Evolutionary conservation across 495 filamentous ascomycete species (phyloP).

Genomic region (Aspergillus taichungensis): DNA sequence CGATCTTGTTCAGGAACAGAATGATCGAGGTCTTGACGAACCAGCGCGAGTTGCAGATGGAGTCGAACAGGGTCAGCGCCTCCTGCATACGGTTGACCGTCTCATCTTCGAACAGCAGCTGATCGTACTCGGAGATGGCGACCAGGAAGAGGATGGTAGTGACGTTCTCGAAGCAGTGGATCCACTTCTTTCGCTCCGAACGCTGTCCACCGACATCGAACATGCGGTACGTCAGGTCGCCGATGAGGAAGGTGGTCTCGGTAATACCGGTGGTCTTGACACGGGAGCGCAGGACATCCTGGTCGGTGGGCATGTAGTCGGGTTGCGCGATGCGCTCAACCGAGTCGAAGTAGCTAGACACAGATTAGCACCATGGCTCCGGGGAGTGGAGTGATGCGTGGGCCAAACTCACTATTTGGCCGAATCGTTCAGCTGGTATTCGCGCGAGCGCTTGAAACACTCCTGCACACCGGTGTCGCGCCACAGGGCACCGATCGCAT

Average conservation of each 20-base stretch:
- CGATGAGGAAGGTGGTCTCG: constrained; percentile 97
- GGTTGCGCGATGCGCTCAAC: constrained; percentile 83
- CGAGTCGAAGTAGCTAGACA: constrained; percentile 85
- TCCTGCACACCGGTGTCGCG: constrained; percentile 90
- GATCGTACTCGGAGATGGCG: constrained; percentile 98
- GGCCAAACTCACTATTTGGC: constrained; percentile 77
- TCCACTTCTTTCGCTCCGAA: constrained; percentile 99
- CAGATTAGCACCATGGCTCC: background rate
- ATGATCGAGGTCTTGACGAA: constrained; percentile 99
- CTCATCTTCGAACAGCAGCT: constrained; percentile 89
- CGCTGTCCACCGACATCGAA: constrained; percentile 98
- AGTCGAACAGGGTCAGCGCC: constrained; percentile 94
- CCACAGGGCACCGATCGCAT: constrained; percentile 89
- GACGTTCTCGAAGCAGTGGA: constrained; percentile 99
- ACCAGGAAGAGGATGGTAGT: constrained; percentile 98
- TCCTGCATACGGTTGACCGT: constrained; percentile 97
- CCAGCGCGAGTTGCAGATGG: constrained; percentile 98
- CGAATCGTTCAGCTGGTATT: constrained; percentile 97
- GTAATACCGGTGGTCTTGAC: constrained; percentile 99
- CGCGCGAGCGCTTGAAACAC: constrained; percentile 88
- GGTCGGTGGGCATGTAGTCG: constrained; percentile 94
- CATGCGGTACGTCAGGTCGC: constrained; percentile 97
- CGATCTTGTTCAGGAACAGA: constrained; percentile 99
- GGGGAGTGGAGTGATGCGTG: background rate
- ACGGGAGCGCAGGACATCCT: constrained; percentile 94